Evolutionary conservation across 768 basidiomycete genomes (phyloP).

Genomic region (Termitomyces sp.): DNA sequence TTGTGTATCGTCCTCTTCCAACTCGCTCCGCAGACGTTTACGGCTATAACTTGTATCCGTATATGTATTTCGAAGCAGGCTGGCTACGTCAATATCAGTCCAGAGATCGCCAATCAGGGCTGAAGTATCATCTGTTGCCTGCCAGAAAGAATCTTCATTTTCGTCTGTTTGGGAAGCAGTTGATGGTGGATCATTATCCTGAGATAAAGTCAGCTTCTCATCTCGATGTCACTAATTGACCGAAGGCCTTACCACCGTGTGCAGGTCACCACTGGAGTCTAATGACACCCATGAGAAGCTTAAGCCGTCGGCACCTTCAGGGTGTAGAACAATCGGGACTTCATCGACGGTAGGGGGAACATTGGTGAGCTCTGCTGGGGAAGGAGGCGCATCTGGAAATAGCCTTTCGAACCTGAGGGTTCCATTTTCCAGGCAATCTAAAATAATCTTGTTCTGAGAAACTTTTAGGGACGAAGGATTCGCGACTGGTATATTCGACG

Average conservation of each 20-base stretch:
- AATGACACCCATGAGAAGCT: slow-evolving; percentile 39
- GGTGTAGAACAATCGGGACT: background rate
- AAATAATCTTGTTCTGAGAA: slow-evolving; percentile 46
- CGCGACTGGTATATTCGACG: slow-evolving; percentile 45
- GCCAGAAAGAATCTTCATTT: background rate
- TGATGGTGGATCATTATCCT: background rate
- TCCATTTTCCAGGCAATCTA: slow-evolving; percentile 44
- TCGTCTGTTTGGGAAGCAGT: background rate
- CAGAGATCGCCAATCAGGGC: slow-evolving; percentile 4
- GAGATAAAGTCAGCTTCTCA: background rate
- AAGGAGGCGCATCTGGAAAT: background rate
- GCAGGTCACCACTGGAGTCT: slow-evolving; percentile 23
- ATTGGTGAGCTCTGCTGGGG: background rate
- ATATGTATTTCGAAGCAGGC: background rate
- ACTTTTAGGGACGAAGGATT: slow-evolving; percentile 58
- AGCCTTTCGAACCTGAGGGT: slow-evolving; percentile 41
- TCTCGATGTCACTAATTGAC: background rate
- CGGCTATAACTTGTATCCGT: slow-evolving; percentile 10
- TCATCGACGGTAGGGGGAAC: background rate
- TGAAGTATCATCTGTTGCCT: background rate
- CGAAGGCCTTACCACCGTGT: slow-evolving; percentile 4
- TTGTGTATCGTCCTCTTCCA: slow-evolving; percentile 14
- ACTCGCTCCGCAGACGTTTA: slow-evolving; percentile 25
- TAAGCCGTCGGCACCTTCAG: slow-evolving; percentile 22
- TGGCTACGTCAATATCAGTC: slow-evolving; percentile 5